Conservation (phyloP, 371 early-diverging fungal species). For the Zychaea mexicana region DNA sequence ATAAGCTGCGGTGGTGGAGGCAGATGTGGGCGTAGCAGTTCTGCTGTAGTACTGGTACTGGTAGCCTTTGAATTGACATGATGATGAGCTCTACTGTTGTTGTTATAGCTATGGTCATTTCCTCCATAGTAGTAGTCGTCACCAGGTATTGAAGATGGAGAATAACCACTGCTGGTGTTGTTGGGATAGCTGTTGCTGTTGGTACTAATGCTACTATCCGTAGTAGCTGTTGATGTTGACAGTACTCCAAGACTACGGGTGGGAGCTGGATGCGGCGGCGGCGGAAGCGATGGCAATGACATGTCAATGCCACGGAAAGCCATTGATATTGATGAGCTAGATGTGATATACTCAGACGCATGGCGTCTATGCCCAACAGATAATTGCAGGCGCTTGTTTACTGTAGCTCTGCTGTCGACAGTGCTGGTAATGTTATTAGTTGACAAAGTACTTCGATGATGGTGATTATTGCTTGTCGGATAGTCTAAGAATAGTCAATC, state of each 20-base stretch:
- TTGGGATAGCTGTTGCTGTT: background rate
- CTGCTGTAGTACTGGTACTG: too few species aligned
- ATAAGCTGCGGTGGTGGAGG: conserved; percentile 2
- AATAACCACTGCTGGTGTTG: background rate
- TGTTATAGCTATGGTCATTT: background rate
- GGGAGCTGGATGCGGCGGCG: background rate
- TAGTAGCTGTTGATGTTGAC: background rate
- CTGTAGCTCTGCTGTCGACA: too few species aligned
- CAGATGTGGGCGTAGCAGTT: background rate
- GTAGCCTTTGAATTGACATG: too few species aligned
- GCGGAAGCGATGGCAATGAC: background rate
- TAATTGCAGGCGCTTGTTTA: background rate
- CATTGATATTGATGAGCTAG: background rate
- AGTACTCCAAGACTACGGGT: background rate
- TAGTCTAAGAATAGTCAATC: too few species aligned
- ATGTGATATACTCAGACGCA: background rate
- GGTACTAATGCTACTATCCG: too few species aligned
- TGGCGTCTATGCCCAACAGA: background rate
- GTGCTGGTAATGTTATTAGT: background rate
- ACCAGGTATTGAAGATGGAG: background rate
- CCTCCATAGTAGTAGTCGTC: background rate
- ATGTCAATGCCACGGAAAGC: background rate
- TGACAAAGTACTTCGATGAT: background rate
- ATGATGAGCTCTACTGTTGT: too few species aligned
- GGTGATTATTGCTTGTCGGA: background rate